Conservation (phyloP, 768 basidiomycete genomes). For the Brasilioporus rufonigricans region DNA sequence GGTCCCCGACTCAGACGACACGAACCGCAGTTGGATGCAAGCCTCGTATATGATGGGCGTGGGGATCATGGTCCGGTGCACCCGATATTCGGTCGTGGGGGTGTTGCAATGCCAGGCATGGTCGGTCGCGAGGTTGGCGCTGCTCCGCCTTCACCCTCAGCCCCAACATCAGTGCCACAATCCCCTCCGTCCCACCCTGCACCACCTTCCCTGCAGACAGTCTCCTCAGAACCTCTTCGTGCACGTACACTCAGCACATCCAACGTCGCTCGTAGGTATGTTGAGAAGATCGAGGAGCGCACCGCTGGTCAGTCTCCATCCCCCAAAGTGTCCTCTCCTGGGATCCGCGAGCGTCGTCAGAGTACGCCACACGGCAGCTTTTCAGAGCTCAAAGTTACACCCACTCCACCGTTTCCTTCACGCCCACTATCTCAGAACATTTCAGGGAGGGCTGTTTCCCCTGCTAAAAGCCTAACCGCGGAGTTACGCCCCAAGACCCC, state of each 20-base stretch:
- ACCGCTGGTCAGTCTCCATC: slow-evolving; percentile 32
- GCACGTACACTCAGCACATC: slow-evolving; percentile 37
- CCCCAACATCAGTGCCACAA: slow-evolving; percentile 3
- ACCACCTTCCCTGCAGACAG: slow-evolving; percentile 2
- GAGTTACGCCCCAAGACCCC: slow-evolving; percentile 25
- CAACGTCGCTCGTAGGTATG: slow-evolving; percentile 31
- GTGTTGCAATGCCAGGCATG: slow-evolving; percentile 77
- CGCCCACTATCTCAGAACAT: slow-evolving; percentile 22
- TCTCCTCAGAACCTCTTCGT: slow-evolving; percentile 17
- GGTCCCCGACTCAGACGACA: slow-evolving; percentile 74
- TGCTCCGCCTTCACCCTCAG: slow-evolving; percentile 6
- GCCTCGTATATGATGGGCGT: slow-evolving; percentile 67
- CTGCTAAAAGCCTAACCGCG: slow-evolving; percentile 8
- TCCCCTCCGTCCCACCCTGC: not conserved
- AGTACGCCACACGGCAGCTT: slow-evolving; percentile 41
- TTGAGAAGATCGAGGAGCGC: slow-evolving; percentile 40
- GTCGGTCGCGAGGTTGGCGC: slow-evolving; percentile 22
- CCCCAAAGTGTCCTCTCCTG: slow-evolving; percentile 22
- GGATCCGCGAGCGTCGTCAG: slow-evolving; percentile 47
- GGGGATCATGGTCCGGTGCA: slow-evolving; percentile 53
- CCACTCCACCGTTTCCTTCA: slow-evolving; percentile 16
- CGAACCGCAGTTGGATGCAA: slow-evolving; percentile 66
- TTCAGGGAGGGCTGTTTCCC: slow-evolving; percentile 6
- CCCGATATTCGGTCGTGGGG: slow-evolving; percentile 73
- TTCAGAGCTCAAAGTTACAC: slow-evolving; percentile 15